Conservation (phyloP, 2,329 filamentous ascomycete species). For the Stachybotrys elegans region DNA sequence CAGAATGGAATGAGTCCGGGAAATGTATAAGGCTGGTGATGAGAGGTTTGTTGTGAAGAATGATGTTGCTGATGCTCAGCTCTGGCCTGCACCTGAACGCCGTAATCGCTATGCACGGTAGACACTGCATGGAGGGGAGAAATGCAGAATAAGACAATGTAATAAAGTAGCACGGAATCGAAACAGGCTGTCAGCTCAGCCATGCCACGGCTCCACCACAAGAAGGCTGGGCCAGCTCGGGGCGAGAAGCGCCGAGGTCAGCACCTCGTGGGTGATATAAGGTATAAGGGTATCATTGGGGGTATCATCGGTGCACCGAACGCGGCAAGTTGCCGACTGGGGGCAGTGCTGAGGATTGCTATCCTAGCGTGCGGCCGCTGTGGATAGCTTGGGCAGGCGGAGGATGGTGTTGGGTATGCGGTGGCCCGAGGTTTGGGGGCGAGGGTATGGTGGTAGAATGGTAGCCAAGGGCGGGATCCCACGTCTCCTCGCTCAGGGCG, state of each 20-base stretch:
- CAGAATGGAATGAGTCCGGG: too few species aligned
- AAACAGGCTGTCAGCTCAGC: constrained; percentile 7
- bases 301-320: too few species aligned
- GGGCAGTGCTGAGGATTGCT: too few species aligned
- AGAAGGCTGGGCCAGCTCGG: too few species aligned
- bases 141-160: constrained; percentile 16
- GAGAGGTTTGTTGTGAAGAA: neutral
- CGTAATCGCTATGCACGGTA: constrained; percentile 35
- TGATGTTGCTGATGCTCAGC: constrained; percentile 14
- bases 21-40: neutral
- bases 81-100: constrained; percentile 24
- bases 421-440: constrained; percentile 21
- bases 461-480: constrained; percentile 38
- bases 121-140: constrained; percentile 13
- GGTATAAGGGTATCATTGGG: constrained; percentile 22
- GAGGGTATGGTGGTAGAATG: constrained; percentile 16
- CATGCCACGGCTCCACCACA: too few species aligned
- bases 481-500: constrained; percentile 73
- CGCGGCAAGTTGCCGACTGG: too few species aligned
- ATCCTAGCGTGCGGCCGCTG: constrained; percentile 48
- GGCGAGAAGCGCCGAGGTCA: too few species aligned
- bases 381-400: constrained; percentile 43
- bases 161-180: constrained; percentile 6
- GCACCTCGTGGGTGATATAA: too few species aligned
- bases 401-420: constrained; percentile 24